Evolutionary conservation across 257 asterid species (phyloP), one percentile per base, ranked within the genome.

Genomic region (Perilla frutescens): DNA sequence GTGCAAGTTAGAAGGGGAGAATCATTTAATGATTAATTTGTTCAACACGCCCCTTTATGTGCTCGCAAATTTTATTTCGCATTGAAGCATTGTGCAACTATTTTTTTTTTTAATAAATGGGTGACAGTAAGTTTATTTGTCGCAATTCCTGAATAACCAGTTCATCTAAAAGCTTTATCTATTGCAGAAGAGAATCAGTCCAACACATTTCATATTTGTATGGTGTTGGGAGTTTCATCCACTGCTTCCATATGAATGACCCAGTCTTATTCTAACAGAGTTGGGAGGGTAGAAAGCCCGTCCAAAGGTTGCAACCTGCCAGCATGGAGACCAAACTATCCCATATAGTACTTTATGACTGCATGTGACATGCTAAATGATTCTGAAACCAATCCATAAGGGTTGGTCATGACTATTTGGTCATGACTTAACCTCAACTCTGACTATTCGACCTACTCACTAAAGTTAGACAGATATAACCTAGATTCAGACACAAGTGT

Each of bases 351-450:
- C 34, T 50, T 40, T 36, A 37, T 9, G 20, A 11, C 37, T 36
- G 62, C 29, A 9, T 67, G 47, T 36, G 50, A 40, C 3, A 51
- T 36, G 62, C 62, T 8, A 32, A 53, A 31, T 70, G 75, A 44
- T 66, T 20, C 26, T 20, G 26, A 20, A 56, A n/a, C 43, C 39
- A 31, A 50, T 10, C 50, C 11, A 41, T 63, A 8, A 63, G 36
- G 47, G 36, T 61, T n/a, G 20, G 3, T 48, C 10, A 58, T 20
- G 26, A 14, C 34, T 34, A n/a, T n/a, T 61, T n/a, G 20, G 3
- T 48, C 10, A 58, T 20, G 26, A 14, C 34, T 34, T 34, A 57
- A 45, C 12, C 53, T 15, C 26, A 40, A 8, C 54, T 41, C 20
- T 3, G 62, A 20, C 32, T 55, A 55, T 7, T 29, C 2, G 32